A percentile compares a stretch with the other conserved stretches of the same genome.
Evolutionary conservation across 305 asterid genomes (phyloP).

Genomic region (Striga hermonthica): DNA sequence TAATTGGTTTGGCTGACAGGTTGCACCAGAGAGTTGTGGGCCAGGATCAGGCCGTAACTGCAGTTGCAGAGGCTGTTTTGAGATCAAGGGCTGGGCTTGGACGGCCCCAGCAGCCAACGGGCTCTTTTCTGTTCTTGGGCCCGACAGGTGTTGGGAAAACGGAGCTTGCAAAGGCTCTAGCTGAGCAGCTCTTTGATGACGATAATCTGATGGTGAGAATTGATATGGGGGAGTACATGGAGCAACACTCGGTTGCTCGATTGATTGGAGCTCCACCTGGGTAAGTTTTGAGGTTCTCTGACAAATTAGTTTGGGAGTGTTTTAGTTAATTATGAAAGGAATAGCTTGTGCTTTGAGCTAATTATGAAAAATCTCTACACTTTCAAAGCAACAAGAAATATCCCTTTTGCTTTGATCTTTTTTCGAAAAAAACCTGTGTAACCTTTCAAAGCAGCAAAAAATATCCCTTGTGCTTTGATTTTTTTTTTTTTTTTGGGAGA

Average conservation of each 20-base stretch:
- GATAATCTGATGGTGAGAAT: constrained; percentile 71
- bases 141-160: constrained; percentile 96
- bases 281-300: constrained; percentile 34
- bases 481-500: too few relatives aligned
- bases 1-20: constrained; percentile 69
- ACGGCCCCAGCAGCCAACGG: constrained; percentile 83
- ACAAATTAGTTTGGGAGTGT: background rate
- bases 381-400: too few relatives aligned
- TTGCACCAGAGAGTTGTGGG: constrained; percentile 82
- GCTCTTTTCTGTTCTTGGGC: constrained; percentile 88
- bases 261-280: constrained; percentile 96
- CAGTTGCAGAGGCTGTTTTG: constrained; percentile 87
- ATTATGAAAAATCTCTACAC: too few relatives aligned
- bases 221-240: constrained; percentile 96
- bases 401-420: too few relatives aligned
- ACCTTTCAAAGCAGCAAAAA: too few relatives aligned
- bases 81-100: constrained; percentile 88
- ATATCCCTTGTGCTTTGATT: too few relatives aligned
- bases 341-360: background rate
- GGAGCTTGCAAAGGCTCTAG: constrained; percentile 88
- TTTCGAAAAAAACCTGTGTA: too few relatives aligned
- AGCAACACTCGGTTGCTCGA: constrained; percentile 78
- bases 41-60: constrained; percentile 66
- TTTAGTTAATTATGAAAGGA: background rate
- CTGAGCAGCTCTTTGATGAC: constrained; percentile 83